Base-by-base conservation (phyloP, 768 basidiomycete species). In the Botryobasidium botryosum region DNA sequence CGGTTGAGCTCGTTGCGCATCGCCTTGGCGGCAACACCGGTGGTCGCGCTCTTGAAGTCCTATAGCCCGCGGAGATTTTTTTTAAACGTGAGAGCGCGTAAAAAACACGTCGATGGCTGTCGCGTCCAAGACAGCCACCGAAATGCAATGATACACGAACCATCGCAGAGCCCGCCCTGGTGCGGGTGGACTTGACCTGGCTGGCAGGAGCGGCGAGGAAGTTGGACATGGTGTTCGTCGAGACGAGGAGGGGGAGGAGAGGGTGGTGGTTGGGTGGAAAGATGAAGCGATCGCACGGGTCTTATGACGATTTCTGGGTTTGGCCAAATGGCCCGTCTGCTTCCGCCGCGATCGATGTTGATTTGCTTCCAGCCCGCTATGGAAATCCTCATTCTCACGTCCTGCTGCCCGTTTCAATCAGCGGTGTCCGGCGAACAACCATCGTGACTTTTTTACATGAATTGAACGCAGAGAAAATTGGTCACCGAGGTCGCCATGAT, bases 1-100 rank as follows among this genome's bases (percentile, higher is more conserved):
- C 75, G 75, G 62, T 81, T 81, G 65, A 99, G 80, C 68, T 97
- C 94, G 61, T 96, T 94, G 68, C 88, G 79, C 92, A 96, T 96
- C 45, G 88, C 71, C 68, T 94, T 96, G 53, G 85, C 82, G 23
- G 85, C 81, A 52, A 90, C 79, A 52, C 86, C 87, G 44, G 87
- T 90, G 28, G 76, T 91, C 51, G 92, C 92, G n/a, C 87, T 91
- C 70, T 91, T 90, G 76, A 92, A 92, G 66, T 96, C 60, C 59
- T 61, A 39, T 37, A 23, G 28, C 43, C 8, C 20, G 39, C 18
- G 26, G n/a, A n/a, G n/a, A n/a, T n/a, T n/a, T n/a, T n/a, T n/a
- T n/a, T n/a, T n/a, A n/a, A n/a, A n/a, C n/a, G n/a, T n/a, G n/a
- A n/a, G n/a, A n/a, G n/a, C n/a, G n/a, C n/a, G n/a, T n/a, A n/a